Percentiles rank a stretch among this genome's conserved stretches.
phyloP scores from a whole-genome alignment of 176 grass and related monocot species.

The Cymbopogon citratus region DNA sequence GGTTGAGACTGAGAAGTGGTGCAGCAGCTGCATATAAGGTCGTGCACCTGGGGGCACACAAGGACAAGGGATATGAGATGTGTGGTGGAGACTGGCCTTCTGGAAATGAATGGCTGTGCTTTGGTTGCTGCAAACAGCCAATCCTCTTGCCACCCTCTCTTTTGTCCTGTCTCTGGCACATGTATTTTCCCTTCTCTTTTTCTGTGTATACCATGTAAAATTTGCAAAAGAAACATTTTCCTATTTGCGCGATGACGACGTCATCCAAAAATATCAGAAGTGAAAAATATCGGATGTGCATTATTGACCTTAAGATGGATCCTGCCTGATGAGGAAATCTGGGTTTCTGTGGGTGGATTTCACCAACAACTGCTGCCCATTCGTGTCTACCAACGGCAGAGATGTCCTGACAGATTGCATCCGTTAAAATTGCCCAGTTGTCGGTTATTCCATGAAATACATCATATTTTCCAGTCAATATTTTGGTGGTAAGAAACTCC shows the following conservation, averaged over 20 bases:
- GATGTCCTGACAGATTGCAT: slow-evolving; percentile 29
- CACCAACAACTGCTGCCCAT: slow-evolving; percentile 11
- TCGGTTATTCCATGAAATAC: neutral
- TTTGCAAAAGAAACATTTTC: neutral
- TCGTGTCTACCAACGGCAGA: neutral
- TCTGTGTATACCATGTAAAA: slow-evolving; percentile 37
- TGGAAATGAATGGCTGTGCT: slow-evolving; percentile 68
- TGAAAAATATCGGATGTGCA: neutral
- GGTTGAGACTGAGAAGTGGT: slow-evolving; percentile 52
- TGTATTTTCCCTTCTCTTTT: slow-evolving; percentile 16
- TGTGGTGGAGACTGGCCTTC: slow-evolving; percentile 59
- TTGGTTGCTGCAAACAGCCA: slow-evolving; percentile 54
- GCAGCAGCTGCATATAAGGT: slow-evolving; percentile 55
- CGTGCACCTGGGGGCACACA: slow-evolving; percentile 20
- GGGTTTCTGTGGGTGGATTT: slow-evolving; percentile 37
- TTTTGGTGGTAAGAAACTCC: neutral
- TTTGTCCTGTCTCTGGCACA: slow-evolving; percentile 52
- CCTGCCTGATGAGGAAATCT: slow-evolving; percentile 19
- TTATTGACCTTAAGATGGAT: slow-evolving; percentile 33
- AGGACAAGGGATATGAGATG: slow-evolving; percentile 72
- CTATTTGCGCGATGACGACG: neutral
- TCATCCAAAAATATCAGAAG: neutral
- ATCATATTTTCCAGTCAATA: neutral
- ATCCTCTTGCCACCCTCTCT: slow-evolving; percentile 48
- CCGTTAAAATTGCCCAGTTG: neutral